phyloP scores from a whole-genome alignment of 129 eudicot species.

The Kitagawia praeruptora region DNA sequence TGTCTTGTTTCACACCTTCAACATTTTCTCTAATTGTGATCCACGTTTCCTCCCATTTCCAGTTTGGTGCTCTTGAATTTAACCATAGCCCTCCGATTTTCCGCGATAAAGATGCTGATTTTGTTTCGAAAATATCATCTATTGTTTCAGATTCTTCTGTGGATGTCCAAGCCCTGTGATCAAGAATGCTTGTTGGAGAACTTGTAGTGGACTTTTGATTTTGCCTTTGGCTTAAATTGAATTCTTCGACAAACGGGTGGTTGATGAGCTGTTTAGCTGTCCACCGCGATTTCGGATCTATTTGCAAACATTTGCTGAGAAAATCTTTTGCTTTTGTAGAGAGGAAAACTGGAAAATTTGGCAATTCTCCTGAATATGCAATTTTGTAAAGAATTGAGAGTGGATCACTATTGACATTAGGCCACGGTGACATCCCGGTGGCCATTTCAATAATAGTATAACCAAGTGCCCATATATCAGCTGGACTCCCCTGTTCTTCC shows the following conservation, averaged over 20 bases:
- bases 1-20: conserved; percentile 12
- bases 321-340: conserved; percentile 54
- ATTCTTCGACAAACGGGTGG: conserved; percentile 50
- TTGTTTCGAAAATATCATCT: neutral
- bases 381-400: conserved; percentile 42
- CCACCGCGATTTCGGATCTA: conserved; percentile 55
- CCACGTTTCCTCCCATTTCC: conserved; percentile 47
- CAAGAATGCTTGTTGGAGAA: conserved; percentile 76
- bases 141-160: conserved; percentile 24
- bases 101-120: conserved; percentile 20
- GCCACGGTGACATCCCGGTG: conserved; percentile 60
- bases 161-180: conserved; percentile 55
- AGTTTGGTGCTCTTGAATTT: conserved; percentile 23
- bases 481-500: conserved; percentile 59
- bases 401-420: conserved; percentile 16
- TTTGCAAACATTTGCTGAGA: conserved; percentile 41
- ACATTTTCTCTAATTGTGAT: conserved; percentile 35
- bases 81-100: conserved; percentile 36
- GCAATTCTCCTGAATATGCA: conserved; percentile 51
- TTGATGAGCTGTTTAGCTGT: conserved; percentile 42
- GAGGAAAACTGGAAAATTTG: conserved; percentile 36
- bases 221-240: neutral
- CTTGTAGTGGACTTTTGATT: conserved; percentile 18
- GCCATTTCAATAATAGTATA: conserved; percentile 73
- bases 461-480: conserved; percentile 80